Base-by-base conservation (phyloP, 495 filamentous ascomycete species). In the Hypoxylon lenormandii region DNA sequence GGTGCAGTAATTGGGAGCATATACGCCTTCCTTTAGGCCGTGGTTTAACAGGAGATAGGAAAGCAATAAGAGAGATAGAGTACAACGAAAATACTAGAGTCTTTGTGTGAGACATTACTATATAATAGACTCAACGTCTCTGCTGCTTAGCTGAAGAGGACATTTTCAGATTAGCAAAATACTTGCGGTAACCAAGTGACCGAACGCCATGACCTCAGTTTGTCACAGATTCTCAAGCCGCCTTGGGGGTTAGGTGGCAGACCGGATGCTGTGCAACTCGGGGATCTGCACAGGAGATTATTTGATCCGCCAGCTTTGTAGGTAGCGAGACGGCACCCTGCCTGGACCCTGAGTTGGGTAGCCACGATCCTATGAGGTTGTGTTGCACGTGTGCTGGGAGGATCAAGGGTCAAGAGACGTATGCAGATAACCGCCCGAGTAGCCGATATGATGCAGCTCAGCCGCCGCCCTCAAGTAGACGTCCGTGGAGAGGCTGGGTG, bases 261-360 rank as follows among this genome's bases (percentile, higher is more conserved):
- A 33, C 26, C 60, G 46, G 67, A 71, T 37, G 68, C 16, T 38
- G 68, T 66, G 58, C 23, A 48, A 66, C 68, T 63, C 68, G 68
- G 62, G 62, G 52, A 71, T 71, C 68, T 71, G 47, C 62, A 58
- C 68, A 71, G 68, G 68, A 62, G 57, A 48, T 63, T 66, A 71
- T 62, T 66, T 62, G 57, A 66, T 49, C 68, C 62, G 68, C 18
- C 57, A 63, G 46, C 62, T 66, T 57, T 66, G 43, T 50, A 62
- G 12, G 38, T 4, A 42, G 30, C 30, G 30, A 43, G n/a, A 57
- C 50, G 57, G 67, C 56, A 51, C 7, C 57, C 49, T 70, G 61
- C 57, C 46, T 70, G 28, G 61, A 56, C 42, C 60, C 50, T 53
- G 33, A 38, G 16, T 46, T 55, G 19, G 36, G 42, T 54, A 30